Percentiles rank a stretch among this genome's conserved stretches.
phyloP scores from a whole-genome alignment of 164 flowering plant species.

The Liriodendron chinense region DNA sequence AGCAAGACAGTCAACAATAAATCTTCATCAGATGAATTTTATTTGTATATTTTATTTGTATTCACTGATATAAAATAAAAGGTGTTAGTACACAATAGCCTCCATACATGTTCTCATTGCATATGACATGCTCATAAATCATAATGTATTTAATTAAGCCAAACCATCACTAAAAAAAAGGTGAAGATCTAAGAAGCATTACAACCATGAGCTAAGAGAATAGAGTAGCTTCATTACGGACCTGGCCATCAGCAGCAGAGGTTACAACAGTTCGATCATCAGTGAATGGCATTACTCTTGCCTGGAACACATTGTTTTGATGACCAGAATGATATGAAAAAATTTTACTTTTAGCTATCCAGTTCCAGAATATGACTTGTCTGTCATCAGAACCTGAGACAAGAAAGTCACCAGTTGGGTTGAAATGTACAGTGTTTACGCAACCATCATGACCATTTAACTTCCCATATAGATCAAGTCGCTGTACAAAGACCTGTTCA shows the following conservation, averaged over 20 bases:
- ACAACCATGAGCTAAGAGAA: not conserved
- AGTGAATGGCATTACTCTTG: slow-evolving; percentile 59
- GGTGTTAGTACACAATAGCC: no score
- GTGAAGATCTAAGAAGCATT: not conserved
- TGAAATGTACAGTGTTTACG: slow-evolving; percentile 65
- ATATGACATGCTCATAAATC: no score
- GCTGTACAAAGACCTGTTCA: slow-evolving; percentile 42
- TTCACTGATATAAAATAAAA: no score
- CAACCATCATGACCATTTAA: slow-evolving; percentile 60
- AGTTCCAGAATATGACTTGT: slow-evolving; percentile 59
- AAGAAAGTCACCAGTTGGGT: slow-evolving; percentile 55
- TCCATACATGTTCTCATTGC: no score
- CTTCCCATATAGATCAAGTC: slow-evolving; percentile 44
- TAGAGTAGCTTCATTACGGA: slow-evolving; percentile 13
- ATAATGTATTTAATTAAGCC: no score
- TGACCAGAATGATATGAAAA: slow-evolving; percentile 62
- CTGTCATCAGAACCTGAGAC: slow-evolving; percentile 77
- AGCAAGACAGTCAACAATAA: no score
- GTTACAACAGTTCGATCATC: slow-evolving; percentile 64
- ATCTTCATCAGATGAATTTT: no score
- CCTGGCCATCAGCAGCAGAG: slow-evolving; percentile 76
- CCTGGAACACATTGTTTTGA: slow-evolving; percentile 55
- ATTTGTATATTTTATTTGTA: no score
- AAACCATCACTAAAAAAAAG: not conserved
- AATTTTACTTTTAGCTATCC: slow-evolving; percentile 33